Base-by-base conservation (phyloP, 371 early-diverging fungal species). In the Mucor velutinosus region DNA sequence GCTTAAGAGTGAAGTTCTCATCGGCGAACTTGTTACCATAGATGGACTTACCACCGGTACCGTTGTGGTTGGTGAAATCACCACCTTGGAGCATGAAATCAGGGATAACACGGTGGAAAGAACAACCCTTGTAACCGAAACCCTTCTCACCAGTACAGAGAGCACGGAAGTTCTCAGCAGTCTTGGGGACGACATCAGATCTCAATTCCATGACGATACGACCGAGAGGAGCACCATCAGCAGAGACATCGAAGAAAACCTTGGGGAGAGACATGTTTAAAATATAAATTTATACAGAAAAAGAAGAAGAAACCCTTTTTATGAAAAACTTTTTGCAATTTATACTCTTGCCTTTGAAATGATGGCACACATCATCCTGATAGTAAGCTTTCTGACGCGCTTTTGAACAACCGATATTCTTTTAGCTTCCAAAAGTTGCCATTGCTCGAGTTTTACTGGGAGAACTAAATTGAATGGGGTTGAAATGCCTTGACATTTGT, bases 41-140 rank as follows among this genome's bases (percentile, higher is more conserved):
- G 80, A 99, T 99, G 80, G 95, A 94, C 83, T 90, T 89, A 70
- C 95, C 92, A 69, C 99, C 99, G 32, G 99, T 98, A 71, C 99
- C 99, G 89, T 99, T 89, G 79, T 85, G 83, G 71, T 83, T 80
- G 81, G 93, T 92, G 83, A 99, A 91, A 86, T 99, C 99, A 71
- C 99, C 99, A 70, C 99, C 99, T 83, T 99, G 99, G 58, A 99
- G 88, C 98, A 99, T 99, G 87, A 99, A 99, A 23, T 94, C 74
- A 70, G 89, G 90, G 71, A 96, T 96, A 66, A 97, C 88, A 70
- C 98, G 89, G 87, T 98, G 99, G 91, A 99, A 98, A 43, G 75
- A 77, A 77, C 89, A 89, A 72, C 89, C 92, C 81, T 94, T 93
- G 86, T 96, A 99, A 59, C 96, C 93, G 60, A 65, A 82, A 73